Conservation (phyloP, 345 rosid genomes). For the Melaleuca quinquenervia region DNA sequence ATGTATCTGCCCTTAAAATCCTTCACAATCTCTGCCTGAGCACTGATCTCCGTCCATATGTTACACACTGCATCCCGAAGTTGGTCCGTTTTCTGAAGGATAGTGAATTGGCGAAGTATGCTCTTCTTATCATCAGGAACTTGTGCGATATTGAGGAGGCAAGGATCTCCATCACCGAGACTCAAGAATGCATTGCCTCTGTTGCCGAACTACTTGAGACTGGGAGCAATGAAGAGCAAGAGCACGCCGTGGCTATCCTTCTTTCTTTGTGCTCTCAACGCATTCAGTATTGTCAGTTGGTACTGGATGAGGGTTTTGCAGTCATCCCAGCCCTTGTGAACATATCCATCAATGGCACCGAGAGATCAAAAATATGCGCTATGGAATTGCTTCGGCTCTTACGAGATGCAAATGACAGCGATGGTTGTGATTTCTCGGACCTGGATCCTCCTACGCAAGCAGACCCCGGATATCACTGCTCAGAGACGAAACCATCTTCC, state of each 20-base stretch:
- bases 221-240: constrained; percentile 49
- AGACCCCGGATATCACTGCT: neutral
- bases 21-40: constrained; percentile 45
- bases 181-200: constrained; percentile 46
- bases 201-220: constrained; percentile 50
- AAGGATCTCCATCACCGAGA: constrained; percentile 42
- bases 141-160: constrained; percentile 46
- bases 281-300: constrained; percentile 36
- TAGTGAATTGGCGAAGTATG: constrained; percentile 23
- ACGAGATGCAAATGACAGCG: constrained; percentile 14
- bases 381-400: constrained; percentile 62
- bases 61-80: constrained; percentile 42
- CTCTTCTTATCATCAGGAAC: constrained; percentile 35
- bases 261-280: constrained; percentile 29
- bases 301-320: constrained; percentile 39
- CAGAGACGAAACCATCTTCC: constrained; percentile 16
- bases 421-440: constrained; percentile 5
- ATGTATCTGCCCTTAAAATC: constrained; percentile 40
- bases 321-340: constrained; percentile 41
- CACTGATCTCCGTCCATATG: constrained; percentile 25
- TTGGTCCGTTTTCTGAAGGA: constrained; percentile 47
- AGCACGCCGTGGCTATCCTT: constrained; percentile 26
- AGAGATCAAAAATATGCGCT: constrained; percentile 44
- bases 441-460: neutral
- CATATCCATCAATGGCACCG: constrained; percentile 52